Percentiles rank a stretch among this genome's conserved stretches.
phyloP scores from a whole-genome alignment of 2,329 filamentous ascomycete genomes.

The Penicillium hordei region DNA sequence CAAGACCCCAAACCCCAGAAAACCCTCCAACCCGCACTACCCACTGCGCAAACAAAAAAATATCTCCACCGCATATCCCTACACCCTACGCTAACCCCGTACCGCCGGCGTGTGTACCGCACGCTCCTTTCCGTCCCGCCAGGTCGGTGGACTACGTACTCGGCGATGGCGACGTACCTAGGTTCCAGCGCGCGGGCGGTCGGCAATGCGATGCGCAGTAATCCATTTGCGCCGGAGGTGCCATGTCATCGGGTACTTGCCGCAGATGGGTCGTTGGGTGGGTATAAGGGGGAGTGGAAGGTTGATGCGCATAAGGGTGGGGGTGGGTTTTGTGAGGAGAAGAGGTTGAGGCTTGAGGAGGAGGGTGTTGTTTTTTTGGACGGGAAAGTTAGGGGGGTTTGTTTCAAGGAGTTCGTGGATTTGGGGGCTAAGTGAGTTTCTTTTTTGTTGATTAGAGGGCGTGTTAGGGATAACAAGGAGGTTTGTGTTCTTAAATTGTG shows the following conservation, averaged over 20 bases:
- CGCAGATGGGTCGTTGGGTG: constrained; percentile 60
- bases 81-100: constrained; percentile 51
- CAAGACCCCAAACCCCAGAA: constrained; percentile 2
- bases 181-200: constrained; percentile 72
- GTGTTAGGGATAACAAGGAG: not conserved
- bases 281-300: constrained; percentile 53
- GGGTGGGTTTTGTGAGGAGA: constrained; percentile 39
- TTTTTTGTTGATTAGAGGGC: not conserved
- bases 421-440: constrained; percentile 18
- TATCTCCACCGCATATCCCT: constrained; percentile 44
- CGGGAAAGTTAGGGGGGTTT: constrained; percentile 30
- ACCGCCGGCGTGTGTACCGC: constrained; percentile 61
- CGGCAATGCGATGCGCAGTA: constrained; percentile 71
- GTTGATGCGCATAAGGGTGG: constrained; percentile 42
- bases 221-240: constrained; percentile 79
- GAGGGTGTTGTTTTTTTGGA: constrained; percentile 40
- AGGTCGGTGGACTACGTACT: constrained; percentile 77
- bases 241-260: constrained; percentile 82
- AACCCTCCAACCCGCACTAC: not conserved
- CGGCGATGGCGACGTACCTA: constrained; percentile 66
- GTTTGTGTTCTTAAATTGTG: not conserved
- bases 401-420: constrained; percentile 36
- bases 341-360: constrained; percentile 32
- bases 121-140: constrained; percentile 74
- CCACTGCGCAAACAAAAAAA: constrained; percentile 21